These are phyloP conservation scores for Pichia sp. DNA, from an alignment of 1,139 yeast genomes.

Conservation along the genomic window DNA sequence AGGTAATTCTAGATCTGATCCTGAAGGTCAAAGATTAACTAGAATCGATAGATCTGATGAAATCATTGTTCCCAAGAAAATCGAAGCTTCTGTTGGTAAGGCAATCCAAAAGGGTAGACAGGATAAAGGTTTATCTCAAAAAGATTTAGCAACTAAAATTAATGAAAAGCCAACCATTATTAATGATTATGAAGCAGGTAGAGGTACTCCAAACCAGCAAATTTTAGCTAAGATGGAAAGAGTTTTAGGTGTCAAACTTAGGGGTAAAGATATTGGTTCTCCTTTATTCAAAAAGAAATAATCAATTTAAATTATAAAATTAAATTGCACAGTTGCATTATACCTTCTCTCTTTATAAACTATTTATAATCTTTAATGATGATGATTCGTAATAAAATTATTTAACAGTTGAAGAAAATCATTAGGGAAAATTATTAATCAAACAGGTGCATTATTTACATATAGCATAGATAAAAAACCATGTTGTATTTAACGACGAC, in stretches of 20 bases:
- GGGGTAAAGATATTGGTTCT: conserved; percentile 94
- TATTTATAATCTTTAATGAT: not conserved
- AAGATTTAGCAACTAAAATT: conserved; percentile 90
- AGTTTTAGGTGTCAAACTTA: conserved; percentile 86
- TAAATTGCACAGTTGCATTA: not conserved
- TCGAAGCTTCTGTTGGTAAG: conserved; percentile 79
- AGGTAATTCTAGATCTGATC: conserved; percentile 57
- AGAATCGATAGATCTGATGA: conserved; percentile 91
- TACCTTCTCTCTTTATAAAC: not conserved
- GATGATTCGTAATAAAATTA: not conserved
- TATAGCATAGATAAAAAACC: too few relatives aligned
- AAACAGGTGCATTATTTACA: too few relatives aligned
- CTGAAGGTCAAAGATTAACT: conserved; percentile 93
- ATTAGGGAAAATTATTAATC: too few relatives aligned
- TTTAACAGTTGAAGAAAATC: too few relatives aligned
- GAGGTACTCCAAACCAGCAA: conserved; percentile 96
- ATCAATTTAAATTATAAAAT: not conserved
- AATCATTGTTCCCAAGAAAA: conserved; percentile 86
- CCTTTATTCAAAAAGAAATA: conserved; percentile 76
- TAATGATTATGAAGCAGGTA: conserved; percentile 94
- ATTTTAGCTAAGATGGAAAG: conserved; percentile 87
- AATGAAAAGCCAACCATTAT: conserved; percentile 94
- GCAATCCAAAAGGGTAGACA: conserved; percentile 82
- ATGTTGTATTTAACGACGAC: not conserved
- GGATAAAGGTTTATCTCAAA: conserved; percentile 85